A percentile compares a stretch with the other conserved stretches of the same genome.
phyloP scores from a whole-genome alignment of 768 basidiomycete species.

The Sistotremastrum suecicum region DNA sequence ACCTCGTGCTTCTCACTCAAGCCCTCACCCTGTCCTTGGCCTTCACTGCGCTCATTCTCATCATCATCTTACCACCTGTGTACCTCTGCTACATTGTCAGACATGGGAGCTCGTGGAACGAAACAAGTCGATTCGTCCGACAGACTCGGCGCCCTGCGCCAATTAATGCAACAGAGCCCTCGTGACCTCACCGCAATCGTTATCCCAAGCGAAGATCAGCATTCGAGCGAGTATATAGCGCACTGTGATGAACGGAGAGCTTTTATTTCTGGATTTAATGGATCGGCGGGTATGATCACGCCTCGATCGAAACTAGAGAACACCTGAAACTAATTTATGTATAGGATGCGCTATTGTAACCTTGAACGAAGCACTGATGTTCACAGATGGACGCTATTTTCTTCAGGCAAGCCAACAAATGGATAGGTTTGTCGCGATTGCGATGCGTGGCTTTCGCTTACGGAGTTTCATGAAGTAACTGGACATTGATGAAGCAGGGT shows the following conservation, averaged over 20 bases:
- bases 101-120: slow-evolving; percentile 24
- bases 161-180: slow-evolving; percentile 48
- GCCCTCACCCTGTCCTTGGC: too few species aligned
- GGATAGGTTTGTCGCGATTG: slow-evolving; percentile 41
- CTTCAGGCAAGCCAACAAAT: slow-evolving; percentile 86
- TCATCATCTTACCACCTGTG: too few species aligned
- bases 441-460: background rate
- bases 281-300: slow-evolving; percentile 61
- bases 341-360: slow-evolving; percentile 71
- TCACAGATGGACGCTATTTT: slow-evolving; percentile 94
- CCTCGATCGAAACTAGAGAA: background rate
- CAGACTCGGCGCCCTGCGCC: slow-evolving; percentile 48
- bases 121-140: slow-evolving; percentile 46
- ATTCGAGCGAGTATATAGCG: slow-evolving; percentile 82
- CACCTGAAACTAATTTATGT: background rate
- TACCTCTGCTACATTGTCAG: background rate
- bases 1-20: too few species aligned
- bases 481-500: slow-evolving; percentile 90
- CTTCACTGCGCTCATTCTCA: too few species aligned
- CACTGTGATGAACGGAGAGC: slow-evolving; percentile 71
- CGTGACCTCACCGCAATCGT: slow-evolving; percentile 57
- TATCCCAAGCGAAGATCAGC: slow-evolving; percentile 87
- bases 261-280: slow-evolving; percentile 88
- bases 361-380: slow-evolving; percentile 55
- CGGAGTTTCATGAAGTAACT: slow-evolving; percentile 40